phyloP scores from a whole-genome alignment of 108 stramenopile genomes.

The Stephanodiscus minutulus region DNA sequence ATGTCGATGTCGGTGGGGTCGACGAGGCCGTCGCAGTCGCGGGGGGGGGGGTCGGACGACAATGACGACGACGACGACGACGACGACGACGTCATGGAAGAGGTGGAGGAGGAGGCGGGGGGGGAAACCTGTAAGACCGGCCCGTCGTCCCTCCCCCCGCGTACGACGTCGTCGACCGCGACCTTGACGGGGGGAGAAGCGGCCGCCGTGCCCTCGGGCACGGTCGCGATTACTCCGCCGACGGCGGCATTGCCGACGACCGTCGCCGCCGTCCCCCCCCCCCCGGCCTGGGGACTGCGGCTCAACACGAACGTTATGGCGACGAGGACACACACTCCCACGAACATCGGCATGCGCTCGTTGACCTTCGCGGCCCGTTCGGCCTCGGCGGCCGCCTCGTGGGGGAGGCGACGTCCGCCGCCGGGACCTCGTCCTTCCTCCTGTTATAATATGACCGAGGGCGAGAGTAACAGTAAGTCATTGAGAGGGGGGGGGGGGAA shows the following conservation, averaged over 20 bases:
- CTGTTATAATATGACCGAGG: neutral
- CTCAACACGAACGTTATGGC: slow-evolving; percentile 88
- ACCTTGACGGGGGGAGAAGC: slow-evolving; percentile 10
- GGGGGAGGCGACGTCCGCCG: slow-evolving; percentile 35
- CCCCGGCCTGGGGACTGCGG: slow-evolving; percentile 51
- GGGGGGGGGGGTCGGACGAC: slow-evolving; percentile 25
- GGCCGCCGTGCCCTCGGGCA: slow-evolving; percentile 33
- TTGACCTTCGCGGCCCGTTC: slow-evolving; percentile 67
- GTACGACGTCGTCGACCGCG: slow-evolving; percentile 31
- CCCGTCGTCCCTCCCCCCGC: neutral
- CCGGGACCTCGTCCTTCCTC: slow-evolving; percentile 28
- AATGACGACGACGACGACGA: slow-evolving; percentile 8
- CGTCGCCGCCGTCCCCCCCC: too few relatives aligned
- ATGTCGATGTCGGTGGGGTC: slow-evolving; percentile 59
- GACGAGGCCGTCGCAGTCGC: slow-evolving; percentile 36
- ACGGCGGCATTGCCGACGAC: too few relatives aligned
- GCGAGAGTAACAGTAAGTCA: too few relatives aligned
- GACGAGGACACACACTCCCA: slow-evolving; percentile 81
- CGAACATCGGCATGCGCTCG: slow-evolving; percentile 89
- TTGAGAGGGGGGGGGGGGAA: too few relatives aligned
- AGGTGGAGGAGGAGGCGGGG: slow-evolving; percentile 12
- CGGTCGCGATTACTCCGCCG: neutral
- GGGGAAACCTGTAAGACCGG: slow-evolving; percentile 11
- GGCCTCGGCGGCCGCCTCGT: slow-evolving; percentile 28
- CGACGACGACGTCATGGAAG: slow-evolving; percentile 10